Evolutionary conservation across 371 early-diverging fungal genomes (phyloP), one percentile per base, ranked within the genome.

Genomic region (Mortierella sp.): DNA sequence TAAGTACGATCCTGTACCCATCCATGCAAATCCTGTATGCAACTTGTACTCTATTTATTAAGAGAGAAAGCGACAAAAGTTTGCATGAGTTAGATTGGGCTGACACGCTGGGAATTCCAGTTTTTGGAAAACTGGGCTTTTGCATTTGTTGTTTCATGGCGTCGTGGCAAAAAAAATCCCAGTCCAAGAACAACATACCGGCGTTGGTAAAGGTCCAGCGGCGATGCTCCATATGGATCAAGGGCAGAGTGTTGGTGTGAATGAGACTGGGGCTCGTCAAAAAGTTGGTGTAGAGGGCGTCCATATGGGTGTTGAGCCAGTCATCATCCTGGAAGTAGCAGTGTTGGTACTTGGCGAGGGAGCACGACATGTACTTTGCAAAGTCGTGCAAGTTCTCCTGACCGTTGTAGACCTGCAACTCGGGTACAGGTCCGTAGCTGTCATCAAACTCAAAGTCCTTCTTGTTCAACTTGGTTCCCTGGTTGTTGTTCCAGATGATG

Each of bases 321-420:
- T 89, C 89, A 60, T 93, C 93, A 51, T 93, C 92, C 83, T 94
- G 94, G 68, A 93, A 92, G 75, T 93, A 94, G 77, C 94, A 94
- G 74, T 90, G 88, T 32, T 89, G 82, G 58, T 91, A 88, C 24
- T 90, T 83, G 27, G 93, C 93, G 74, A 93, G 88, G 0, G 94
- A 89, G 70, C 94, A 94, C 21, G 90, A 87, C 43, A 90, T 92
- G 74, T 91, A 93, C 58, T 93, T 89, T 68, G 93, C 91, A 72
- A 93, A 84, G 75, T 91, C 92, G 49, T 89, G 87, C 74, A 91
- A 43, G 56, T 91, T 89, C 77, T 92, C 92, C 18, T 87, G 84
- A 0, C 88, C 80, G 68, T 92, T 89, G 56, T 86, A 80, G 24
- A 92, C 88, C 54, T 89, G 84, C 44, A 92, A 76, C 24, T 80